A percentile compares a stretch with the other conserved stretches of the same genome.
phyloP scores from a whole-genome alignment of 148 eudicot genomes.

The Vaccinium myrtillus region DNA sequence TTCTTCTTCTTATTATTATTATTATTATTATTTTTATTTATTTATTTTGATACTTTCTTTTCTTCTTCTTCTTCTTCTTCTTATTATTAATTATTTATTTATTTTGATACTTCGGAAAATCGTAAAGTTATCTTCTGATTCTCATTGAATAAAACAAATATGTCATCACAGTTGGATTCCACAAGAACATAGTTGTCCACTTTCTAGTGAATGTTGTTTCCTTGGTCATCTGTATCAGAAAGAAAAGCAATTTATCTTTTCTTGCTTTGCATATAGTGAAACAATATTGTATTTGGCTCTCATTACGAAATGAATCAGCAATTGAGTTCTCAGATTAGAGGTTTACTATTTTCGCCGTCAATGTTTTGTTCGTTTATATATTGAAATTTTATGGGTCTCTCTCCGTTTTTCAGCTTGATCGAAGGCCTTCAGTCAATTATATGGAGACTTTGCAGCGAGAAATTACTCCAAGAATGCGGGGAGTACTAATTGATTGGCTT shows the following conservation, averaged over 20 bases:
- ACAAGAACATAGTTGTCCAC: neutral
- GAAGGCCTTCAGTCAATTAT: slow-evolving; percentile 54
- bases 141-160: neutral
- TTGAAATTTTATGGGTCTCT: neutral
- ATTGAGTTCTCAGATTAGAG: neutral
- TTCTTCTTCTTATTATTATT: too few relatives aligned
- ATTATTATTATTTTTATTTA: too few relatives aligned
- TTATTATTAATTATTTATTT: too few relatives aligned
- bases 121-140: neutral
- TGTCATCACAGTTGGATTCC: neutral
- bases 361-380: neutral
- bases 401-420: slow-evolving; percentile 52
- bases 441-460: slow-evolving; percentile 78
- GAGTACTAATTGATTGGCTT: slow-evolving; percentile 86
- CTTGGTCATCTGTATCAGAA: neutral
- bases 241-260: neutral
- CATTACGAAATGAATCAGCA: neutral
- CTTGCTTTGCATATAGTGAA: neutral
- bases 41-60: too few relatives aligned
- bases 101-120: too few relatives aligned
- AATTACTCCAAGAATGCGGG: slow-evolving; percentile 70
- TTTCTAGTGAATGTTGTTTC: neutral
- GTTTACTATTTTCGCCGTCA: neutral
- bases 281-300: neutral
- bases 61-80: too few relatives aligned